These are phyloP conservation scores for Epichloe scottii DNA, from an alignment of 2,329 filamentous ascomycete species.

Conservation along the genomic window DNA sequence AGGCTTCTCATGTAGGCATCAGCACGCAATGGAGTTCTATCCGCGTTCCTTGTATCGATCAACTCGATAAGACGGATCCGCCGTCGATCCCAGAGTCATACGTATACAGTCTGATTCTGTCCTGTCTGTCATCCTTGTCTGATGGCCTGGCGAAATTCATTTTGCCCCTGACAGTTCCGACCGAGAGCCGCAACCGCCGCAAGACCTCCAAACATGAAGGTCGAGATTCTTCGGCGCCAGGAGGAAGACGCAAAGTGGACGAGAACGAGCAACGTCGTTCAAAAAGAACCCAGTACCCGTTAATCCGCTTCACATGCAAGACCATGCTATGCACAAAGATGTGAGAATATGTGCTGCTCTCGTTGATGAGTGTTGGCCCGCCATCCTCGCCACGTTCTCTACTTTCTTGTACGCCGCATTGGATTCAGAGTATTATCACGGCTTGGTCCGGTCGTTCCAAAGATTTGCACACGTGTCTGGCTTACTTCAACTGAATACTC, in stretches of 20 bases:
- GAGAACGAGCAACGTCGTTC: slow-evolving; percentile 53
- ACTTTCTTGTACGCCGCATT: slow-evolving; percentile 88
- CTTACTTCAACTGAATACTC: slow-evolving; percentile 69
- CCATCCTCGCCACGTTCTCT: slow-evolving; percentile 85
- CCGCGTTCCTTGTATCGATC: slow-evolving; percentile 79
- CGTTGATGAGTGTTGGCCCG: slow-evolving; percentile 90
- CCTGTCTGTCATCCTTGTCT: slow-evolving; percentile 80
- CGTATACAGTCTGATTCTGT: slow-evolving; percentile 76
- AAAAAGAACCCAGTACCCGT: slow-evolving; percentile 67
- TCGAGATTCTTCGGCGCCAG: slow-evolving; percentile 29
- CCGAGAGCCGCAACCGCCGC: slow-evolving; percentile 47
- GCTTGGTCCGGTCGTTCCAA: slow-evolving; percentile 83
- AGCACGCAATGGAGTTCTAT: slow-evolving; percentile 86
- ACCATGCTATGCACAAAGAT: slow-evolving; percentile 57
- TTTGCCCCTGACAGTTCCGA: slow-evolving; percentile 74
- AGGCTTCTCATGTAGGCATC: slow-evolving; percentile 62
- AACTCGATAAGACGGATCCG: slow-evolving; percentile 82
- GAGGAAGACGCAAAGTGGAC: slow-evolving; percentile 17
- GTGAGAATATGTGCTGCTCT: slow-evolving; percentile 70
- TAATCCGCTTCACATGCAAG: slow-evolving; percentile 67
- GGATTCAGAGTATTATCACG: slow-evolving; percentile 88
- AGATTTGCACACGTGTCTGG: slow-evolving; percentile 93
- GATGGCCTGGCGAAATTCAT: slow-evolving; percentile 91
- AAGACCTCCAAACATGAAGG: slow-evolving; percentile 31
- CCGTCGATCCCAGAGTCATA: slow-evolving; percentile 83